A percentile compares a stretch with the other conserved stretches of the same genome.
Evolutionary conservation across 352 stramenopile species (phyloP).

Genomic region (Phytophthora gonapodyides): DNA sequence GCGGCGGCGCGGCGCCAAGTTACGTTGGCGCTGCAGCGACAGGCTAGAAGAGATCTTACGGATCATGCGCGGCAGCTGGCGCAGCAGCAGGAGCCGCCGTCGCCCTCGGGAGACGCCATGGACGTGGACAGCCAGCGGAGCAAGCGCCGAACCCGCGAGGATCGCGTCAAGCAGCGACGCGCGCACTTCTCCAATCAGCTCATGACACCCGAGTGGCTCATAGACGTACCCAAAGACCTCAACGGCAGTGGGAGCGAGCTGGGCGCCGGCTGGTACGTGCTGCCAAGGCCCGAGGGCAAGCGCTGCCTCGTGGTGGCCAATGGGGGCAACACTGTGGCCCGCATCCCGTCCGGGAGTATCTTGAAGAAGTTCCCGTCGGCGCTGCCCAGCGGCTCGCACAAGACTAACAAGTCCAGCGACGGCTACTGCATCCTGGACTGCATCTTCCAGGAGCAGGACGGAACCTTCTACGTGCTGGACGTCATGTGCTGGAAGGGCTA

Average conservation of each 20-base stretch:
- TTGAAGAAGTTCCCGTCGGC: slow-evolving; percentile 88
- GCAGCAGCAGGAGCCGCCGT: slow-evolving; percentile 36
- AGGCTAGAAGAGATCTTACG: slow-evolving; percentile 80
- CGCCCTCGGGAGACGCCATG: slow-evolving; percentile 27
- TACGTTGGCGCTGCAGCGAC: slow-evolving; percentile 69
- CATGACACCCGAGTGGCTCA: slow-evolving; percentile 91
- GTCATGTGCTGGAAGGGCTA: slow-evolving; percentile 96
- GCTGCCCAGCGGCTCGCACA: slow-evolving; percentile 80
- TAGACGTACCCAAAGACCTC: slow-evolving; percentile 82
- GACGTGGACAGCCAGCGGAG: slow-evolving; percentile 24
- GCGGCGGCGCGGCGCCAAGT: slow-evolving; percentile 56
- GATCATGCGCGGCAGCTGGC: slow-evolving; percentile 74
- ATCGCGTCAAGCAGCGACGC: slow-evolving; percentile 71
- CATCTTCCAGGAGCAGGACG: slow-evolving; percentile 89
- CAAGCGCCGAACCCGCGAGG: slow-evolving; percentile 75
- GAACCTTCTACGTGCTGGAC: slow-evolving; percentile 93
- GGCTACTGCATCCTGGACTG: slow-evolving; percentile 92
- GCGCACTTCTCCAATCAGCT: slow-evolving; percentile 85
- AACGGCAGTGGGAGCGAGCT: slow-evolving; percentile 74
- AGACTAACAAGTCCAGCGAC: slow-evolving; percentile 71
- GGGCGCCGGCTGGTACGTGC: slow-evolving; percentile 89
- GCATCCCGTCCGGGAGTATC: slow-evolving; percentile 76
- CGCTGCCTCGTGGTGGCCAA: slow-evolving; percentile 89
- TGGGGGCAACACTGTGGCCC: slow-evolving; percentile 79
- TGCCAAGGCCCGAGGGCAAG: slow-evolving; percentile 92